A percentile compares a stretch with the other conserved stretches of the same genome.
Conservation (phyloP, 2,329 filamentous ascomycete species). For the Apiospora malaysiana region DNA sequence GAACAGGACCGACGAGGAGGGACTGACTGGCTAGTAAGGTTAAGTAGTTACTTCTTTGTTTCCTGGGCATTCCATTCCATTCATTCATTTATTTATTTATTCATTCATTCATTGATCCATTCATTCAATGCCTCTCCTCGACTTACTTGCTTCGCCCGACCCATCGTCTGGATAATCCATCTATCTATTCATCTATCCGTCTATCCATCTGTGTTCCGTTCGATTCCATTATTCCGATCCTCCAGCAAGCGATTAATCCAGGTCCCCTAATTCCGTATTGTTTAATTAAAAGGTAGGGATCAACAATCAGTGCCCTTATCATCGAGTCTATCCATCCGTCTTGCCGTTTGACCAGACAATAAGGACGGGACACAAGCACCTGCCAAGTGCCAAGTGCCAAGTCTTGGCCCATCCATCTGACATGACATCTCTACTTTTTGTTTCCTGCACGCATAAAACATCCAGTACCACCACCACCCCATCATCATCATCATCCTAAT, state of each 20-base stretch:
- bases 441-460: background rate
- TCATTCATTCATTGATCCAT: background rate
- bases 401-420: background rate
- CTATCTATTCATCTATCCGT: too few relatives aligned
- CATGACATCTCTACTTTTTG: background rate
- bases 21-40: too few relatives aligned
- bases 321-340: background rate
- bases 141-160: background rate
- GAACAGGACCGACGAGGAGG: background rate
- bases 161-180: too few relatives aligned
- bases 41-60: background rate
- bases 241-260: background rate
- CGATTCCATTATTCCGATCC: background rate
- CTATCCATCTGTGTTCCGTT: too few relatives aligned
- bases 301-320: background rate
- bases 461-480: background rate
- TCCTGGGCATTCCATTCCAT: background rate
- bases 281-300: background rate
- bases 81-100: too few relatives aligned
- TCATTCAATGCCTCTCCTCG: too few relatives aligned
- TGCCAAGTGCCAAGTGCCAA: conserved; percentile 5
- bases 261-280: background rate
- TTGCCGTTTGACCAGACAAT: background rate
- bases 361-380: conserved; percentile 8
- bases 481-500: too few relatives aligned